Evolutionary conservation across 352 stramenopile species (phyloP), one percentile per base, ranked within the genome.

Genomic region (Globisporangium iwayamae): DNA sequence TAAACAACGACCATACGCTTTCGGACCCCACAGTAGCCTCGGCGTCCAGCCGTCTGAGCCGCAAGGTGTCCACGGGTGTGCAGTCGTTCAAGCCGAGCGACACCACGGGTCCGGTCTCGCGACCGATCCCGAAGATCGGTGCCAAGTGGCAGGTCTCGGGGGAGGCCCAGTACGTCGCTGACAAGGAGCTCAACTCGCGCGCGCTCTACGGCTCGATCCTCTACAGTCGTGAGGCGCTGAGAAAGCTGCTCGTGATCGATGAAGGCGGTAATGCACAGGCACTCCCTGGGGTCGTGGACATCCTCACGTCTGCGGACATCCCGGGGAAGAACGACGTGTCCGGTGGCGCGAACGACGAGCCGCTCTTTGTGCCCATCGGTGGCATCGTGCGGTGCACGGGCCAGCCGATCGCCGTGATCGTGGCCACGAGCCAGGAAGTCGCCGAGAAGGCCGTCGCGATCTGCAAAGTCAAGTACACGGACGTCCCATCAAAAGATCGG

Each of bases 201-300:
- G 83, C 45, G 93, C 61, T 98, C 22, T 96, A 94, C 46, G 85
- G 98, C 57, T 67, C 88, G 7, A 72, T 94, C 16, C 91, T 93
- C 65, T 96, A 99, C 76, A 94, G 94, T 62, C 4, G 62, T 62
- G 22, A 43, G 30, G 25, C 70, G 53, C 97, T 93, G 13, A 78
- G 83, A 6, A 89, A 97, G 56, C 54, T 98, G 22, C 90, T 98
- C 75, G 96, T 97, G 34, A 97, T 93, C 0, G 96, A 96, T 6
- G 96, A 98, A 69, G 96, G 95, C 1, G 57, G 87, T 14, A 98
- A 98, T 71, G 88, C 81, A 1, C 94, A 98, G 62, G 93, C 98
- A 64, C 95, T 98, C 50, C 87, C 87, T 6, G 84, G 89, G n/a
- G 93, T 93, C 10, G 51, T 77, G 18, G 86, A 93, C 63, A 92